Conservation (phyloP, 768 basidiomycete genomes). For the Mycena rebaudengoi region DNA sequence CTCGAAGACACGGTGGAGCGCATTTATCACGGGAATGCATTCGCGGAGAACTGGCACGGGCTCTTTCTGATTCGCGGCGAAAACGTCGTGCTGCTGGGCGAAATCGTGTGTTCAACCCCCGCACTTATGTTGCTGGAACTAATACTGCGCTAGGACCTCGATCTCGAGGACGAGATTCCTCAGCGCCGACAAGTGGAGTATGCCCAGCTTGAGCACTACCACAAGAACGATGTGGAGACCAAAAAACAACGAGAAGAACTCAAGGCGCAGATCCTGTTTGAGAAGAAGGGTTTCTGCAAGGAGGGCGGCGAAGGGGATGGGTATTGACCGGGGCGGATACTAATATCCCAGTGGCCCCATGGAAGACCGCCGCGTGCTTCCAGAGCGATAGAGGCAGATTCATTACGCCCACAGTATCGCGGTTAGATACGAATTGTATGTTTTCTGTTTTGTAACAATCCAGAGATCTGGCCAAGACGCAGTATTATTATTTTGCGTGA, state of each 20-base stretch:
- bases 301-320: slow-evolving; percentile 98
- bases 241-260: slow-evolving; percentile 85
- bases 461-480: not conserved
- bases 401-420: slow-evolving; percentile 34
- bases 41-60: slow-evolving; percentile 88
- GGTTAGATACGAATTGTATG: slow-evolving; percentile 25
- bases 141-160: slow-evolving; percentile 74
- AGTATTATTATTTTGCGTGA: slow-evolving; percentile 20
- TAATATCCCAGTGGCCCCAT: slow-evolving; percentile 10
- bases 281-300: slow-evolving; percentile 90
- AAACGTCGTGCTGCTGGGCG: slow-evolving; percentile 96
- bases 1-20: slow-evolving; percentile 95
- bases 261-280: slow-evolving; percentile 84
- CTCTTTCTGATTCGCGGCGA: slow-evolving; percentile 96
- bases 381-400: slow-evolving; percentile 34
- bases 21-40: slow-evolving; percentile 89
- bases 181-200: slow-evolving; percentile 75
- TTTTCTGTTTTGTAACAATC: slow-evolving; percentile 24
- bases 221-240: slow-evolving; percentile 74
- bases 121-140: slow-evolving; percentile 6
- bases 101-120: slow-evolving; percentile 56
- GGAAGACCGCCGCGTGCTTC: too few species aligned
- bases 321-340: slow-evolving; percentile 61
- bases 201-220: slow-evolving; percentile 71
- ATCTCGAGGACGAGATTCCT: slow-evolving; percentile 89